Evolutionary conservation across 1,284 basidiomycete species (phyloP), one percentile per base, ranked within the genome.

Genomic region (Apiotrichum porosum): DNA sequence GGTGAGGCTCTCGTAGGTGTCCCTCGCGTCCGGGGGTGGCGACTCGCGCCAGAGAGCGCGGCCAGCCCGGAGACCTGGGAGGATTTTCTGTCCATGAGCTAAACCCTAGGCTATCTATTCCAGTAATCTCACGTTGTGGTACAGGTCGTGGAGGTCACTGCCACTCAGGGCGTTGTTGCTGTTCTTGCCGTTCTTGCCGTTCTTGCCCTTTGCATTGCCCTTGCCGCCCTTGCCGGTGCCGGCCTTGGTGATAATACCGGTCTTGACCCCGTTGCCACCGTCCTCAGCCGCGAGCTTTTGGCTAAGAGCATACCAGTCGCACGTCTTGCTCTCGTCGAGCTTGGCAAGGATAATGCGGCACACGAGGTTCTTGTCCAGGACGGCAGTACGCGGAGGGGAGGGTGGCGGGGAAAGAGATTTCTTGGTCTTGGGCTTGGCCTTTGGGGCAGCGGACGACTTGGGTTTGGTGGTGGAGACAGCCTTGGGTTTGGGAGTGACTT

Each of bases 261-360:
- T n/a, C n/a, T n/a, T n/a, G n/a, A n/a, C n/a, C n/a, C 17, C 41
- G 4, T 19, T 40, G 1, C 19, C 19, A 6, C 22, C 32, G 15
- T n/a, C 21, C 1, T 19, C 12, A 23, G 24, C 15, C 3, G 12
- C 26, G 22, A 65, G 31, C 33, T 47, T 43, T 19, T 47, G 37
- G 19, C 58, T 51, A 5, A 68, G 54, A 9, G 47, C 52, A 28
- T 54, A 56, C 64, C 65, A 68, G 45, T 68, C 66, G 38, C 56
- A 56, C 14, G 49, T 53, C 41, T 60, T 63, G 24, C 35, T 40
- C 4, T 40, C 37, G 21, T 63, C 62, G 32, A 68, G 51, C 44
- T 62, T 60, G 34, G 62, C 58, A 6, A 66, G n/a, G 32, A 65
- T 38, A 28, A 65, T 57, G 17, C 51, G 24, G 17, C 61, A 44